Conservation (phyloP, 192 early-diverging fungal species). For the Diversispora eburnea region DNA sequence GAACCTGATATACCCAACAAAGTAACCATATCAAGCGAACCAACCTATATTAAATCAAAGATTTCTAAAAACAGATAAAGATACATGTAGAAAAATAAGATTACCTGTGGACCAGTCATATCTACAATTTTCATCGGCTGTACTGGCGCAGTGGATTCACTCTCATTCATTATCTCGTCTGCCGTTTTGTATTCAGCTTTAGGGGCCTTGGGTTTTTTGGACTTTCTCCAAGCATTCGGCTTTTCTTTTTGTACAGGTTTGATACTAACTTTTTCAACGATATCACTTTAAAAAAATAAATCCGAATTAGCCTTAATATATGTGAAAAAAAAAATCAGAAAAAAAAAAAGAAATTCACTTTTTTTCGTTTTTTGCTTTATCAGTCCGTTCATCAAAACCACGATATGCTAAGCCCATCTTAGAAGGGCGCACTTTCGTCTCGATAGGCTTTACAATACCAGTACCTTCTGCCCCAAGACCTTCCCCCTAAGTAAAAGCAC, state of each 20-base stretch:
- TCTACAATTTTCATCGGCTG: constrained; percentile 73
- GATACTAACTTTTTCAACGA: constrained; percentile 30
- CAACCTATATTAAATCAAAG: neutral
- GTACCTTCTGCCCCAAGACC: constrained; percentile 83
- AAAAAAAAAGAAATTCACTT: constrained; percentile 23
- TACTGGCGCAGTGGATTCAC: constrained; percentile 36
- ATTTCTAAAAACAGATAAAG: neutral
- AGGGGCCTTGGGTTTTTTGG: constrained; percentile 28
- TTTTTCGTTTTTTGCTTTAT: constrained; percentile 53
- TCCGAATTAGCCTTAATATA: neutral
- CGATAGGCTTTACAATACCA: constrained; percentile 89
- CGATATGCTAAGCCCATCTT: constrained; percentile 81
- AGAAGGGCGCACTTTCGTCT: constrained; percentile 76
- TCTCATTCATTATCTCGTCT: constrained; percentile 63
- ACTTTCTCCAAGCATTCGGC: constrained; percentile 49
- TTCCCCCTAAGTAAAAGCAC: constrained; percentile 51
- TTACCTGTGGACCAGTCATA: constrained; percentile 72
- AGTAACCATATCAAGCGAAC: neutral
- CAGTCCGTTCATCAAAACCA: constrained; percentile 75
- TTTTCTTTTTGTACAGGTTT: constrained; percentile 33
- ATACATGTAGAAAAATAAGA: constrained; percentile 27
- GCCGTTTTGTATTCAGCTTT: constrained; percentile 73
- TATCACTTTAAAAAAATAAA: constrained; percentile 16
- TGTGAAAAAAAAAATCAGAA: neutral
- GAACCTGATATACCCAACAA: constrained; percentile 25